Conservation (phyloP, 129 eudicot genomes). For the Arctium lappa region DNA sequence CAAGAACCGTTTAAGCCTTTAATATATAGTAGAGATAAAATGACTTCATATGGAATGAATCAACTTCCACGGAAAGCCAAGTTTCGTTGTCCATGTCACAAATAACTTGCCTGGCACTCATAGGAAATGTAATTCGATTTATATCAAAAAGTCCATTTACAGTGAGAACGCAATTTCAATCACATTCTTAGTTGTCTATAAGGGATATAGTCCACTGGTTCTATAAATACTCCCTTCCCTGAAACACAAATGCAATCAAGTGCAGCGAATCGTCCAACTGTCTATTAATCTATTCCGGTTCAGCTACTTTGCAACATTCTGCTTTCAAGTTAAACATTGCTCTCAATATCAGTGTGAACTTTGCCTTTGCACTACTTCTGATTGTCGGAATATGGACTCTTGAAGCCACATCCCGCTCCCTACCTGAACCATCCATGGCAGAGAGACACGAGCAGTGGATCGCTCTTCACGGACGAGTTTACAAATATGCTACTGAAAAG, state of each 20-base stretch:
- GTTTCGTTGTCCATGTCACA: background rate
- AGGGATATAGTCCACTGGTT: background rate
- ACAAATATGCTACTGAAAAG: conserved; percentile 17
- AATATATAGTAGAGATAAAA: too few relatives aligned
- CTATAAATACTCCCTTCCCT: background rate
- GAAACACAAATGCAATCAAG: background rate
- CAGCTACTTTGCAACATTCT: background rate
- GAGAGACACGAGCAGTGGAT: conserved; percentile 28
- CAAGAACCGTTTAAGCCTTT: too few relatives aligned
- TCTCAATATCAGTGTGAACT: background rate
- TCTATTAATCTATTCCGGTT: background rate
- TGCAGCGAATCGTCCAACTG: background rate
- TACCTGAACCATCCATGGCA: conserved; percentile 1
- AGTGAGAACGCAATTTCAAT: background rate
- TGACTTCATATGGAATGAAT: background rate
- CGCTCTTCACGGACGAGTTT: conserved; percentile 18
- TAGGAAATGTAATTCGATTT: background rate
- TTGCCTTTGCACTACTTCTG: conserved; percentile 3
- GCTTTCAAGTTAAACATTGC: background rate
- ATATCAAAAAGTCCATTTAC: background rate
- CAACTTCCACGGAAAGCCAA: background rate
- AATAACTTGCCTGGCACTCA: background rate
- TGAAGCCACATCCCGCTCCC: conserved; percentile 10
- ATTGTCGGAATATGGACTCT: background rate
- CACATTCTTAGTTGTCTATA: background rate